phyloP scores from a whole-genome alignment of 2,329 filamentous ascomycete genomes.

The Ceratocystis smalleyi region DNA sequence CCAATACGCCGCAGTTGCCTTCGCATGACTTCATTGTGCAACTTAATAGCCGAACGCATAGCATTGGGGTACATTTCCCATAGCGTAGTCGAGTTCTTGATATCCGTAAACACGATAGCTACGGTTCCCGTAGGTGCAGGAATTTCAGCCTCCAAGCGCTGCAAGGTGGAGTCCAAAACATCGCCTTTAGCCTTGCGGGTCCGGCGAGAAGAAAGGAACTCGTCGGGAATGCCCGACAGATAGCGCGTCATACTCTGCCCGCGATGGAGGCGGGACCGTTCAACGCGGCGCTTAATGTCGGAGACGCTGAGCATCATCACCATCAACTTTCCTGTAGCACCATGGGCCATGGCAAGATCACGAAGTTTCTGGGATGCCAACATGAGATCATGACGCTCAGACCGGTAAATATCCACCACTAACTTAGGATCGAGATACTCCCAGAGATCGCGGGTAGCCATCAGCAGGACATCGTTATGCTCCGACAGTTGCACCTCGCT shows the following conservation, averaged over 20 bases:
- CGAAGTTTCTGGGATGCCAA: constrained; percentile 84
- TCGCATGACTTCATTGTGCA: constrained; percentile 95
- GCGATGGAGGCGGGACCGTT: constrained; percentile 55
- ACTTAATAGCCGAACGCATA: constrained; percentile 92
- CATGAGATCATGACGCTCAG: constrained; percentile 83
- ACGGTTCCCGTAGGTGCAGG: constrained; percentile 82
- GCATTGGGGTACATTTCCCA: constrained; percentile 93
- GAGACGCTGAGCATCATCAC: constrained; percentile 95
- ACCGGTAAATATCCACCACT: constrained; percentile 78
- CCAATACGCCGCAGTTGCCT: constrained; percentile 84
- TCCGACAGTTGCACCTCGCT: constrained; percentile 64
- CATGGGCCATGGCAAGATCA: constrained; percentile 89
- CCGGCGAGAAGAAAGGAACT: constrained; percentile 47
- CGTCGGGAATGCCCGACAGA: constrained; percentile 52
- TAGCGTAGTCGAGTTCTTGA: constrained; percentile 90
- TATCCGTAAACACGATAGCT: constrained; percentile 93
- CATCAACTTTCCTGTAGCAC: constrained; percentile 90
- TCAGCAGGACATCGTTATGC: constrained; percentile 80
- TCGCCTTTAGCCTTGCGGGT: constrained; percentile 47
- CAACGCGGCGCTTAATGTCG: constrained; percentile 68
- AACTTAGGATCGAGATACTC: constrained; percentile 82
- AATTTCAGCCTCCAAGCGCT: constrained; percentile 76
- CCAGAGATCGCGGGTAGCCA: constrained; percentile 89
- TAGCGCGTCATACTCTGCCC: constrained; percentile 77
- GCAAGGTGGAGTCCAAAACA: constrained; percentile 71